Evolutionary conservation across 1,284 basidiomycete genomes (phyloP), one percentile per base, ranked within the genome.

Genomic region (Sparassis latifolia): DNA sequence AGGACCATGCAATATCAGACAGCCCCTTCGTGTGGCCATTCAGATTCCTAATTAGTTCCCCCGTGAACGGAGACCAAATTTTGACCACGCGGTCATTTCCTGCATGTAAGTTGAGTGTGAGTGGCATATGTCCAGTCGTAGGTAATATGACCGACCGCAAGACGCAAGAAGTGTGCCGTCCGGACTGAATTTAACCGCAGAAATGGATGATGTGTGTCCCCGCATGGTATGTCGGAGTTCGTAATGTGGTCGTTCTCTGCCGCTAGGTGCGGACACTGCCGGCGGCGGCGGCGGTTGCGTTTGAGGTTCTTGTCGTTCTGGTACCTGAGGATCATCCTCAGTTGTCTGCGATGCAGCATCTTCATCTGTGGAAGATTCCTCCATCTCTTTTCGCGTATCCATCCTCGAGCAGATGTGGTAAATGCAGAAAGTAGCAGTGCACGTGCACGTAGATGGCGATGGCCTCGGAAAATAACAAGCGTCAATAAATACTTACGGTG

Each of bases 1-100:
- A 76, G 3, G 92, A 92, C 84, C 93, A 93, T 1, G 89, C 75
- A 47, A 97, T 75, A 66, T 96, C 92, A 43, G 92, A 94, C 33
- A 96, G 77, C 0, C 94, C 94, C 68, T 86, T 82, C 2, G 82
- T 82, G 59, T 91, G 88, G 1, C 84, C 84, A 42, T 71, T 76
- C 27, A 92, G 69, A 56, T 87, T 85, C 41, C 85, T 76, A 50
- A 92, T 75, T 45, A 89, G 75, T 59, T 87, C 78, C 1, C 90
- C 91, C 0, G 86, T 88, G 52, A 79, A 77, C 0, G 87, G 80
- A 5, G 82, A 82, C 87, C 89, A 93, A 42, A 93, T 79, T 67
- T 89, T 92, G 44, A 91, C 77, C 27, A 79, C 65, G 39, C 79
- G 84, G 62, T 91, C 89, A 42, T 84, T 86, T 42, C 83, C 89